Evolutionary conservation across 371 early-diverging fungal genomes (phyloP), one percentile per base, ranked within the genome.

Genomic region (Actinomortierella wolfii): DNA sequence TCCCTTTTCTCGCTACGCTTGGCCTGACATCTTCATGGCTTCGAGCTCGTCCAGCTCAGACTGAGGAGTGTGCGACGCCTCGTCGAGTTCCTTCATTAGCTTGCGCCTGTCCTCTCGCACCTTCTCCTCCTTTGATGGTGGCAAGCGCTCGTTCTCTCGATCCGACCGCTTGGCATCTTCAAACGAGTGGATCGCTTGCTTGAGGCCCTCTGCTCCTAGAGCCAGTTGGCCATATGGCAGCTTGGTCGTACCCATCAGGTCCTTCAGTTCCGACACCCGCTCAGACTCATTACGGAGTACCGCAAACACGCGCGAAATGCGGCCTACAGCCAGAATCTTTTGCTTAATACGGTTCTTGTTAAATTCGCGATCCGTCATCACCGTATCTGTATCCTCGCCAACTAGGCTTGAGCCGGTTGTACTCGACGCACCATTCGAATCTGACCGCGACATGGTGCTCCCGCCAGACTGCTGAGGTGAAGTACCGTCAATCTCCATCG

Each of bases 241-340:
- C 29, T 83, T 81, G 24, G 89, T 83, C 8, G 89, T 90, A 40
- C 94, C 95, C 78, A 95, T 86, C 24, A 94, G 70, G 23, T 84
- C 87, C 81, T 96, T 98, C 53, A 98, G 83, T 78, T 98, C 98
- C 67, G 86, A 89, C 45, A 98, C 91, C 57, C 86, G 86, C 70
- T 98, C 97, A 50, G 89, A 87, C 64, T 97, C 94, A 57, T 92
- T 86, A 71, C 98, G 88, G 51, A 98, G 80, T 11, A 93, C 88
- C 39, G 90, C 85, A 85, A 94, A 97, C 23, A 92, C 89, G 29
- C 93, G 84, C 14, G 96, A 89, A 83, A 97, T 90, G 51, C 92
- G 87, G 52, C 96, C 97, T 40, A 97, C 86, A 7, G 97, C 97
- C 65, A 90, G 76, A 58, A 98, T 96, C 82, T 97, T 97, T 79